Evolutionary conservation across 2,329 filamentous ascomycete genomes (phyloP), one percentile per base, ranked within the genome.

Genomic region (Fonsecaea multimorphosa): DNA sequence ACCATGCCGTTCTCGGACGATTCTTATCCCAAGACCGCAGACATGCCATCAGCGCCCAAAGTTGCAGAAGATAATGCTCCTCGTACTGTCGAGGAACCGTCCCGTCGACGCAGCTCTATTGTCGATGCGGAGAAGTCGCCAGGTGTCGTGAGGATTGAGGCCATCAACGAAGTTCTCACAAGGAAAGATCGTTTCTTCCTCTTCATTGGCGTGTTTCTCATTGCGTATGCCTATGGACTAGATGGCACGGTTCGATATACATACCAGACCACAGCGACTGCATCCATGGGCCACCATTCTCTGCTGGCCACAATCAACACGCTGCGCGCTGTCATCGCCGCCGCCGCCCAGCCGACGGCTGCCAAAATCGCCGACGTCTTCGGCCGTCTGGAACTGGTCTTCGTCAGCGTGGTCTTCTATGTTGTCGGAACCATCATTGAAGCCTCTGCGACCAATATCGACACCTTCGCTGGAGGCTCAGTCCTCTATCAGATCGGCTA

Each of bases 321-420:
- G 11, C 72, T 89, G 12, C 81, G 85, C 11, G 81, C 81, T 57
- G 85, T 89, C 31, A 83, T 89, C 67, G 86, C 85, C 6, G 86
- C 85, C 38, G 86, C 85, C 1, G 82, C 84, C 49, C 82, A 80
- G 77, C 87, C 80, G 32, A 84, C 86, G 0, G 84, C 84, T 0
- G 87, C 86, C 9, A 89, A 88, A 70, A 81, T 89, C 63, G 85
- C 87, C 19, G 87, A 87, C 70, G 84, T 88, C 9, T 87, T 89
- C 70, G 87, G 87, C 22, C 82, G 87, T 64, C 80, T 86, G 22
- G 86, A 89, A 72, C 77, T 88, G 36, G 80, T 89, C 12, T 73
- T 82, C 2, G 74, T 86, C 1, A 84, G 85, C 0, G 81, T 86
- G 0, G 53, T 86, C 11, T 85, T 89, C 64, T 88, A 88, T 64